phyloP scores from a whole-genome alignment of 495 filamentous ascomycete species.

The Thozetella sp. region DNA sequence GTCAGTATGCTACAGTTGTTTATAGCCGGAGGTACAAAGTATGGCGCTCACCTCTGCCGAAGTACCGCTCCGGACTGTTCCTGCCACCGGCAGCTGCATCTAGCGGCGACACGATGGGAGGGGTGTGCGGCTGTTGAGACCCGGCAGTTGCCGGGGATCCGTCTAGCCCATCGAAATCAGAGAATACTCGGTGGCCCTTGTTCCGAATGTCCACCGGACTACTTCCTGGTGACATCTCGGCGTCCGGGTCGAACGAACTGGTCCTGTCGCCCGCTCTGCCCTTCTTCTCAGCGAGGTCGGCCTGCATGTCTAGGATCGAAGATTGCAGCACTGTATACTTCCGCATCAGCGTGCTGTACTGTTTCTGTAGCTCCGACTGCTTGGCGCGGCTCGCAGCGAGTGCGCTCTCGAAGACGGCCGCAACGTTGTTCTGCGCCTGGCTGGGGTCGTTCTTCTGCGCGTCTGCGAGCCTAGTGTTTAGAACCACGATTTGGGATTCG shows the following conservation, averaged over 20 bases:
- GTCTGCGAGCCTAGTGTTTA: constrained; percentile 40
- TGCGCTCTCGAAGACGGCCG: constrained; percentile 31
- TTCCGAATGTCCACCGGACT: neutral
- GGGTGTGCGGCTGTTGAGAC: constrained; percentile 23
- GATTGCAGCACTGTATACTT: constrained; percentile 41
- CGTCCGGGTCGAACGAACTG: neutral
- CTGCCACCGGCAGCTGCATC: constrained; percentile 9
- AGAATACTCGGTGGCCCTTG: neutral
- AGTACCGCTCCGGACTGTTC: constrained; percentile 46
- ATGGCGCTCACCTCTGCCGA: constrained; percentile 42
- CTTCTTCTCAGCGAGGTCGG: constrained; percentile 13
- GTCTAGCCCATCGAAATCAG: neutral
- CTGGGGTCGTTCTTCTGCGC: constrained; percentile 39
- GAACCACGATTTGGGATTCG: constrained; percentile 41
- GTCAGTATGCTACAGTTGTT: constrained; percentile 25
- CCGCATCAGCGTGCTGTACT: constrained; percentile 36
- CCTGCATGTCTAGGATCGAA: constrained; percentile 32
- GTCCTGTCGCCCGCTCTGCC: constrained; percentile 6
- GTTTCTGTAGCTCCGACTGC: constrained; percentile 41
- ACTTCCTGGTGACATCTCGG: neutral
- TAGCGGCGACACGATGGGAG: constrained; percentile 23
- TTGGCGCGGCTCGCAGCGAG: constrained; percentile 38
- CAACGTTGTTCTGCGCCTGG: constrained; percentile 32
- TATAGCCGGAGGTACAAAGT: constrained; percentile 10
- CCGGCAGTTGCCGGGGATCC: constrained; percentile 1